Conservation (phyloP, 495 filamentous ascomycete genomes). For the Neurospora sp. region DNA sequence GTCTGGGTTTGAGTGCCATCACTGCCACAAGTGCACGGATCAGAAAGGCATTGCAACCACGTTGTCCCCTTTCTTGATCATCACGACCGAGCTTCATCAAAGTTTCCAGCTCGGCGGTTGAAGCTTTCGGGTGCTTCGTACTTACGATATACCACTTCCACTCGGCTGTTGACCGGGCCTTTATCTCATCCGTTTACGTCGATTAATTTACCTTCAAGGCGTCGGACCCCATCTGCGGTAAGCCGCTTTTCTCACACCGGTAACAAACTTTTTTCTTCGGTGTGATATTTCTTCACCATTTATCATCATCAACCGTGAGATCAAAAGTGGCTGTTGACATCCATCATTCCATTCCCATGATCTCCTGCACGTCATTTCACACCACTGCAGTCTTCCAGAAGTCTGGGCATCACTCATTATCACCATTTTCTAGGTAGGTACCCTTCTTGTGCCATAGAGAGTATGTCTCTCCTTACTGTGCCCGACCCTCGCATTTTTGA, state of each 20-base stretch:
- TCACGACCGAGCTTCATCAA: not conserved
- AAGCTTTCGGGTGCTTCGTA: not conserved
- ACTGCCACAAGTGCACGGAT: not conserved
- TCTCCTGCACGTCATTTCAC: not conserved
- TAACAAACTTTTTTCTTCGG: not conserved
- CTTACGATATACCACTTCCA: not conserved
- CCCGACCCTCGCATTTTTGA: not conserved
- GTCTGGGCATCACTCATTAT: not conserved
- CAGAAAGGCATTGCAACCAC: not conserved
- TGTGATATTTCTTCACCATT: not conserved
- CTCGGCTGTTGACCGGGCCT: too few relatives aligned
- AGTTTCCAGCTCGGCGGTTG: not conserved
- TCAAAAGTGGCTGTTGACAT: not conserved
- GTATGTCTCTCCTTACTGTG: not conserved
- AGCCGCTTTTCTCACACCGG: not conserved
- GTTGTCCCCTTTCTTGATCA: not conserved
- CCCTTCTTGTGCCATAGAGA: not conserved
- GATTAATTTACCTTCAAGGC: not conserved
- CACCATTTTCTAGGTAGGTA: not conserved
- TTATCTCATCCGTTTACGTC: not conserved
- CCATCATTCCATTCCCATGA: not conserved
- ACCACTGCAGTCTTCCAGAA: not conserved
- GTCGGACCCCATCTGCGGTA: not conserved
- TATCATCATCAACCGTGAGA: not conserved
- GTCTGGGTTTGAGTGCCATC: not conserved